Base-by-base conservation (phyloP, 1,284 basidiomycete genomes). In the Cryptococcus amylolentus region DNA sequence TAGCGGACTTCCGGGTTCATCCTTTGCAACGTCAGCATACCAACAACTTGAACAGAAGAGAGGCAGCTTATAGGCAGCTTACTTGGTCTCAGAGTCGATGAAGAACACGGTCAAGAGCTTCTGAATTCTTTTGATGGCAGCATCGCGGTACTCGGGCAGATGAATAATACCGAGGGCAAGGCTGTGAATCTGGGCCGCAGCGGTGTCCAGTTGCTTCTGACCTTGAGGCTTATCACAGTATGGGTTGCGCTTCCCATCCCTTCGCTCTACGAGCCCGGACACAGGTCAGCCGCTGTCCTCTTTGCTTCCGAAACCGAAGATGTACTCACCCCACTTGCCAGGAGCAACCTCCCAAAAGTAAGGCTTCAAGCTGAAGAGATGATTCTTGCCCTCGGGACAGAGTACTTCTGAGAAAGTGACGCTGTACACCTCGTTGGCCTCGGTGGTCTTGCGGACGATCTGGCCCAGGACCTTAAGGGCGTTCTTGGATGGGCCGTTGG, bases 231-330 rank as follows among this genome's bases (percentile, higher is more conserved):
- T 53, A 43, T 68, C 70, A 45, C 61, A 62, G 13, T 58, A 59
- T 7, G 69, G 71, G 49, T 73, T 73, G 16, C 67, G 54, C 39
- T 65, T 60, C 3, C 69, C 71, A 57, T 73, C 71, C 5, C 65
- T 55, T 18, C 58, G 60, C 46, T 68, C 70, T 71, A 50, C 5
- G 8, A 26, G 10, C 10, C 31, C 31, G 38, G 35, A 56, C 38
- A 58, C 42, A 51, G 20, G n/a, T 39, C 43, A 50, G 16, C 9
- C 26, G 39, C 31, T 6, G 6, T 35, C 7, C 31, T 10, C 31
- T 35, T 28, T 28, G 18, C 26, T 14, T 27, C 44, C 14, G 40
- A 49, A 37, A 20, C 12, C 16, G 23, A 16, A 4, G 31, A 35
- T 35, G 31, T 8, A 55, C 67, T 61, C 43, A 68, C 67, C 68